Conservation (phyloP, 352 stramenopile genomes). For the Albugo candida region DNA sequence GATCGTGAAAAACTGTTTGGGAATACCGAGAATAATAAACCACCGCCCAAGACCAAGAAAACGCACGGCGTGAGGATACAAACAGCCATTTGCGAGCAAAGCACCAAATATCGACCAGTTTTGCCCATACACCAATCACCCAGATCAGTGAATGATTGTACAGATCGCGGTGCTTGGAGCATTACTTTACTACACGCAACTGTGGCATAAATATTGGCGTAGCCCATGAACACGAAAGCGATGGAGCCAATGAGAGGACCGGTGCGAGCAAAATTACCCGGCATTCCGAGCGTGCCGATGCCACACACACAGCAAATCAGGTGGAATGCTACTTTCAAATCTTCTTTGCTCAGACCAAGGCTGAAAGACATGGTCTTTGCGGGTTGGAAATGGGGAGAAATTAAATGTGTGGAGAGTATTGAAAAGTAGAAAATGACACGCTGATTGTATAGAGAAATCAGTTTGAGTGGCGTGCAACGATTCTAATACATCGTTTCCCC, state of each 20-base stretch:
- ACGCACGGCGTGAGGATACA: conserved; percentile 9
- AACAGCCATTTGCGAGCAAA: conserved; percentile 7
- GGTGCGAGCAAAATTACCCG: conserved; percentile 10
- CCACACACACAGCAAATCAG: conserved; percentile 13
- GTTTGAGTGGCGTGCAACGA: too few species aligned
- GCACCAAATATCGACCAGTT: conserved; percentile 5
- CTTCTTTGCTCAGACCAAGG: conserved; percentile 1
- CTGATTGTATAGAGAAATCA: too few species aligned
- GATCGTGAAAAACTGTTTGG: conserved; percentile 4
- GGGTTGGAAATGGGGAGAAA: too few species aligned
- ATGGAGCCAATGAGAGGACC: conserved; percentile 5
- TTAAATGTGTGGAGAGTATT: too few species aligned
- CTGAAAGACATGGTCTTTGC: too few species aligned
- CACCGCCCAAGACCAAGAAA: conserved; percentile 9
- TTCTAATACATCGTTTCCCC: too few species aligned
- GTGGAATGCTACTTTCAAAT: conserved; percentile 11
- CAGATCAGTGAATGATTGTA: conserved; percentile 9
- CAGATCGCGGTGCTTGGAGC: conserved; percentile 7
- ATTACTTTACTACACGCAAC: conserved; percentile 8
- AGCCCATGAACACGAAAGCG: conserved; percentile 7
- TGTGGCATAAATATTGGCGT: conserved; percentile 9
- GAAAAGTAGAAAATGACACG: too few species aligned
- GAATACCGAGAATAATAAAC: conserved; percentile 7
- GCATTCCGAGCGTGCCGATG: conserved; percentile 12
- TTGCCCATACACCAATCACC: conserved; percentile 10